Evolutionary conservation across 306 rosid genomes (phyloP), one percentile per base, ranked within the genome.

Genomic region (Glycine soja): DNA sequence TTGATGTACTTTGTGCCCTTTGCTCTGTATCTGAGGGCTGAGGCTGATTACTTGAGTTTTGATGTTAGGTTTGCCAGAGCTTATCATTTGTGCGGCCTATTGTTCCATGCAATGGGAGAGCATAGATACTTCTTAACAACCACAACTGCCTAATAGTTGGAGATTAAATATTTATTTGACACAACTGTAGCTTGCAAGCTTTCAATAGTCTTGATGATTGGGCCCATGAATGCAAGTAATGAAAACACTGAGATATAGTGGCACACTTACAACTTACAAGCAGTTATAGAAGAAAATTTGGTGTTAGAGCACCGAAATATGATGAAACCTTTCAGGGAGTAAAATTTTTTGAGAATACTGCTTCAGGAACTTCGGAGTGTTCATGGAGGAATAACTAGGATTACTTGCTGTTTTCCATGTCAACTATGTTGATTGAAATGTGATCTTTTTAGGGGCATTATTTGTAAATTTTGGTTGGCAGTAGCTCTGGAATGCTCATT

Each of bases 51-150:
- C 77, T 78, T 84, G 69, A 75, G 30, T 67, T 65, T 75, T 69
- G 83, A 76, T 90, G 90, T 58, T 64, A 95, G 99, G 92, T 93
- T 88, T 85, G 88, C 90, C 14, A 95, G 87, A 89, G 99, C 96
- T 77, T 93, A 90, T 86, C 94, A 93, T 90, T 85, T 89, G 91
- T 96, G 93, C 53, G 98, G 98, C 70, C 88, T 91, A 42, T 43
- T 95, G 80, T 85, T 89, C 52, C 99, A 95, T 85, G 98, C 94
- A 77, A 86, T 89, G 91, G 99, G 98, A 74, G 92, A 95, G 76
- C 99, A 95, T 82, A 90, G 97, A 98, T 95, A 79, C 16, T 70
- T 72, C 8, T 45, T 45, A 45, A 81, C 82, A 56, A 73, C 57
- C 59, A 34, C 72, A 48, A 34, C 70, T 50, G 59, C 72, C 70